Base-by-base conservation (phyloP, 23 red algal species). In the Gracilaria domingensis region DNA sequence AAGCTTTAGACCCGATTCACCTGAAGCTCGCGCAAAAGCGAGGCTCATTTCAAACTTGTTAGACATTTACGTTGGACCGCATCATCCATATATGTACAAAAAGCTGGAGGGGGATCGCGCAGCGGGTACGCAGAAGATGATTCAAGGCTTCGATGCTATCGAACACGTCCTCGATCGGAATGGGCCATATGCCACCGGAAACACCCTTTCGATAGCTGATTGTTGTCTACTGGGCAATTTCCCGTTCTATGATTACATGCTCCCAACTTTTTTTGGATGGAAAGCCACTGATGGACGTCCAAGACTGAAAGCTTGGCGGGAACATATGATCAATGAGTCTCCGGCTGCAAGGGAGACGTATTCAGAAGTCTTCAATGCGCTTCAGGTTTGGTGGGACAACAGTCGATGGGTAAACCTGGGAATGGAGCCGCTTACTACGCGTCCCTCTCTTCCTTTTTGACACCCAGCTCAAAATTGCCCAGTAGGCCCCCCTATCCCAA, bases 161-260 rank as follows among this genome's bases (percentile, higher is more conserved):
- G 94, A 95, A 64, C 65, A 86, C 7, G 81, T 83, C 8, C 40
- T 95, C 8, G 82, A 91, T 49, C 28, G 53, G 18, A 80, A 26
- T 14, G 90, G 90, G 4, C 94, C 94, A 14, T 91, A 71, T 51
- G 94, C 81, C 12, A 65, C 81, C 1, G 94, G 94, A 25, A 87
- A 95, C 33, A 57, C 11, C 11, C 88, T 95, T 47, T 95, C 94
- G 2, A 82, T 95, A 17, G 94, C 85, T 60, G 94, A 95, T 51
- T 89, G 84, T 45, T 89, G 86, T 48, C 81, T 95, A 47, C 75
- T 80, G 74, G 88, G 88, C 0, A 95, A 92, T 76, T 92, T 81
- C 28, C 78, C 89, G n/a, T 95, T 95, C 53, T 95, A 92, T 55
- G 79, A 82, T 17, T 95, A 80, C 49, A 92, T 95, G 94, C 82